Evolutionary conservation across 2,329 filamentous ascomycete genomes (phyloP), one percentile per base, ranked within the genome.

Genomic region (Neonectria coccinea): DNA sequence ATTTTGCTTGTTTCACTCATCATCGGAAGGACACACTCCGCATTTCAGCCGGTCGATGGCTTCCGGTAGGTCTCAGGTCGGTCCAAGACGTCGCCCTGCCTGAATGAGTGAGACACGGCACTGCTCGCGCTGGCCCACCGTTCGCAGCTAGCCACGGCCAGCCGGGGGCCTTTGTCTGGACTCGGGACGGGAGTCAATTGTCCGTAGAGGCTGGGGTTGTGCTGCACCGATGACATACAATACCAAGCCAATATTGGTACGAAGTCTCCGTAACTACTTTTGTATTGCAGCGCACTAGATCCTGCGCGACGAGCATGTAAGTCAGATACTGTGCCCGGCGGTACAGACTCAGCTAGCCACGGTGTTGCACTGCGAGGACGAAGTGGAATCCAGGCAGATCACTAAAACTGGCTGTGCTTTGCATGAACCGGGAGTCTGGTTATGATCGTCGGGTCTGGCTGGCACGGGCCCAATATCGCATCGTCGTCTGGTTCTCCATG

Each of bases 381-480:
- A 50, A 18, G 10, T 18, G 48, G n/a, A 51, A 33, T 39, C 14
- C 33, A 36, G 33, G 12, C 33, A 36, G 33, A 25, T 25, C 25
- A 25, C 25, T 25, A 25, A 25, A 11, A 8, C 14, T 7, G 36
- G 14, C 16, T 39, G 36, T 39, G 36, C 36, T 59, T 33, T 58
- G 42, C 31, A 53, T 27, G 52, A 56, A 52, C 61, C 61, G 50
- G 58, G 56, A 55, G 47, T 54, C 20, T 27, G 56, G 61, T 27
- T 20, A 33, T 55, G 31, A 51, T 55, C 54, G 36, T 41, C 57
- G 51, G 47, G 39, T 48, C 47, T 42, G 48, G 36, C 51, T 54
- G 57, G 47, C 57, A 61, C 57, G 58, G 62, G 39, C 62, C 62
- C 27, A 60, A 53, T 41, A 47, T 41, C 55, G 55, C 55, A 51